Conservation (phyloP, 2,329 filamentous ascomycete species). For the Epicoccum nigrum region DNA sequence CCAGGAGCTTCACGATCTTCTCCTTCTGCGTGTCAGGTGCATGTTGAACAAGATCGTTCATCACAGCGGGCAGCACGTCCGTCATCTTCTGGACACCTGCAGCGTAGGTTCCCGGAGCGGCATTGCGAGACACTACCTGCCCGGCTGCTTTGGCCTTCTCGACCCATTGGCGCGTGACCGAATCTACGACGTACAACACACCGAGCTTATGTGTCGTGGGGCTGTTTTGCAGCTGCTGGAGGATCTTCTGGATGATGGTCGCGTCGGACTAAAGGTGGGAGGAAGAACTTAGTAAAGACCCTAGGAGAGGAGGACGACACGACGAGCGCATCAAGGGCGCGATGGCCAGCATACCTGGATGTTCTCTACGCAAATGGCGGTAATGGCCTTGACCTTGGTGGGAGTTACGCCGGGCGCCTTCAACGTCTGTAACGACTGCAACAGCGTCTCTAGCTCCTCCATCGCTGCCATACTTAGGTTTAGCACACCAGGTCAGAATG, state of each 20-base stretch:
- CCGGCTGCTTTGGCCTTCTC: constrained; percentile 88
- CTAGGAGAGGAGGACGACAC: constrained; percentile 10
- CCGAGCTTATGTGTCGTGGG: constrained; percentile 96
- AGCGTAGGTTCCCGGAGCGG: constrained; percentile 89
- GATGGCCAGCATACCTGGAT: constrained; percentile 39
- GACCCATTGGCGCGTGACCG: constrained; percentile 98
- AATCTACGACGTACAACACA: constrained; percentile 99
- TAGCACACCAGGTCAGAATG: constrained; percentile 32
- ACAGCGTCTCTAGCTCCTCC: constrained; percentile 85
- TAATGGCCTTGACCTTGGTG: constrained; percentile 87
- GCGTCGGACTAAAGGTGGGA: constrained; percentile 77
- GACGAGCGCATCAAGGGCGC: constrained; percentile 16
- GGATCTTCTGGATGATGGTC: constrained; percentile 92
- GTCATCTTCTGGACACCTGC: constrained; percentile 96
- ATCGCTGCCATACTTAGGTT: constrained; percentile 68
- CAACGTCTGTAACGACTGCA: constrained; percentile 88
- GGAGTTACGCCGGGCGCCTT: constrained; percentile 95
- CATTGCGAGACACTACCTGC: constrained; percentile 77
- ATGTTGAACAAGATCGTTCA: constrained; percentile 91
- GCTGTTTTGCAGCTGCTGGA: constrained; percentile 95
- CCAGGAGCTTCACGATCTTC: constrained; percentile 92
- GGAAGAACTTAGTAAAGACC: constrained; percentile 33
- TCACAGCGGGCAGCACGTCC: constrained; percentile 88
- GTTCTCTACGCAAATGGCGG: constrained; percentile 76
- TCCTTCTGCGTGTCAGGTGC: constrained; percentile 95